Conservation (phyloP, 2,329 filamentous ascomycete species). For the Neopestalotiopsis rosae region DNA sequence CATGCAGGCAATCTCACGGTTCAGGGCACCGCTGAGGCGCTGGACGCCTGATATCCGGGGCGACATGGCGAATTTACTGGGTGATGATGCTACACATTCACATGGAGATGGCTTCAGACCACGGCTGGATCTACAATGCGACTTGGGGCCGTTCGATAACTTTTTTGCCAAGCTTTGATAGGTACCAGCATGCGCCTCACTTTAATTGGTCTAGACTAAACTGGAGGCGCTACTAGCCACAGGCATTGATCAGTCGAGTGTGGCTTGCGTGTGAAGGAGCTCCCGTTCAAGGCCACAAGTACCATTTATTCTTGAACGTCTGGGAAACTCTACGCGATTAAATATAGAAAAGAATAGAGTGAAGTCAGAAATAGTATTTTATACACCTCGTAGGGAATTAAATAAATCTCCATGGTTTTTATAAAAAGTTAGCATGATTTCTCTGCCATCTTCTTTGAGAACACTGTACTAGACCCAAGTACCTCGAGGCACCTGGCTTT, state of each 20-base stretch:
- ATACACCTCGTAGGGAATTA: not conserved
- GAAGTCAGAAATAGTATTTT: no score
- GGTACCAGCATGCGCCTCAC: not conserved
- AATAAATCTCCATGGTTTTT: not conserved
- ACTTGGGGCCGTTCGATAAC: conserved; percentile 9
- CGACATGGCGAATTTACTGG: conserved; percentile 59
- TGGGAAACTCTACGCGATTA: no score
- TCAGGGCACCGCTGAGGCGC: conserved; percentile 60
- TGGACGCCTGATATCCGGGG: conserved; percentile 68
- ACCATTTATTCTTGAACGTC: no score
- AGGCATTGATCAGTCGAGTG: not conserved
- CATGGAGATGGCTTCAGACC: conserved; percentile 5
- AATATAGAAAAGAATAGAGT: no score
- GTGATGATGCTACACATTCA: not conserved
- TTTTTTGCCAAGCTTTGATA: conserved; percentile 11
- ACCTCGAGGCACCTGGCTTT: not conserved
- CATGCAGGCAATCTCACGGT: conserved; percentile 53
- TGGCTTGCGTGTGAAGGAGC: not conserved
- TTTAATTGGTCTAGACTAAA: not conserved
- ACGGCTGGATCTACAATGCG: conserved; percentile 12
- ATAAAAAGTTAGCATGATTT: not conserved
- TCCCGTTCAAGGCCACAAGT: no score
- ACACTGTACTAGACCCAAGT: not conserved
- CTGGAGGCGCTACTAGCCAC: not conserved
- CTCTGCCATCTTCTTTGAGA: not conserved